Percentiles rank a stretch among this genome's conserved stretches.
phyloP scores from a whole-genome alignment of 1,284 basidiomycete species.

The Heterobasidion parviporum region DNA sequence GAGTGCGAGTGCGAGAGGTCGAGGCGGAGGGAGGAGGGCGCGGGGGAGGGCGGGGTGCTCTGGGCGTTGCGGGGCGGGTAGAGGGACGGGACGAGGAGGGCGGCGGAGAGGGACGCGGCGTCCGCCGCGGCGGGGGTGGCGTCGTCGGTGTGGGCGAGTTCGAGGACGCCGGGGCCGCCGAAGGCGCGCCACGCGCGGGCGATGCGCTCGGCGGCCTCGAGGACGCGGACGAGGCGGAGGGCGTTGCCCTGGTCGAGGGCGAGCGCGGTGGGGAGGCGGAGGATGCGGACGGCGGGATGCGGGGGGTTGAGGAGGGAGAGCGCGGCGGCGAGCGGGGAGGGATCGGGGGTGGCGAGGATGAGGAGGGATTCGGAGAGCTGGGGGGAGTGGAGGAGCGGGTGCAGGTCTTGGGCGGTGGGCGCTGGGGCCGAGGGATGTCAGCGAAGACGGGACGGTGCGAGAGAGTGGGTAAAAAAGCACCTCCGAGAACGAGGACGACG shows the following conservation, averaged over 20 bases:
- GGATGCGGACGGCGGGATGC: constrained; percentile 33
- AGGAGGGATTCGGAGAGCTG: constrained; percentile 37
- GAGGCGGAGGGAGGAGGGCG: not conserved
- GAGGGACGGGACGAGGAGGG: no score
- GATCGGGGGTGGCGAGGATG: constrained; percentile 40
- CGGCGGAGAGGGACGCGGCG: not conserved
- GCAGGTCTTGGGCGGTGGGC: constrained; percentile 29
- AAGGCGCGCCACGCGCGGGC: constrained; percentile 35
- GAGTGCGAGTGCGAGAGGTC: not conserved
- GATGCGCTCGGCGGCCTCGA: constrained; percentile 46
- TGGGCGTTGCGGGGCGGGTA: not conserved
- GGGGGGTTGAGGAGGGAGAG: constrained; percentile 14
- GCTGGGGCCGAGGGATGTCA: constrained; percentile 18
- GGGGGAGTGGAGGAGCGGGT: constrained; percentile 34
- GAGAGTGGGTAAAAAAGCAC: constrained; percentile 16
- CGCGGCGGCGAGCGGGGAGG: constrained; percentile 21
- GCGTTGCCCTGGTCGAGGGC: constrained; percentile 38
- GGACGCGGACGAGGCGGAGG: constrained; percentile 37
- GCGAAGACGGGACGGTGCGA: not conserved
- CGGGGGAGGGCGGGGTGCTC: constrained; percentile 1
- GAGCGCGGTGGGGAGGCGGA: constrained; percentile 35
- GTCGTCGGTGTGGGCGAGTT: constrained; percentile 20
- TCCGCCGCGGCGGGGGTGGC: not conserved
- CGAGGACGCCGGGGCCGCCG: constrained; percentile 22
- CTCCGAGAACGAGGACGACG: constrained; percentile 44